Evolutionary conservation across 148 eudicot species (phyloP).

Genomic region (Camellia lanceoleosa): DNA sequence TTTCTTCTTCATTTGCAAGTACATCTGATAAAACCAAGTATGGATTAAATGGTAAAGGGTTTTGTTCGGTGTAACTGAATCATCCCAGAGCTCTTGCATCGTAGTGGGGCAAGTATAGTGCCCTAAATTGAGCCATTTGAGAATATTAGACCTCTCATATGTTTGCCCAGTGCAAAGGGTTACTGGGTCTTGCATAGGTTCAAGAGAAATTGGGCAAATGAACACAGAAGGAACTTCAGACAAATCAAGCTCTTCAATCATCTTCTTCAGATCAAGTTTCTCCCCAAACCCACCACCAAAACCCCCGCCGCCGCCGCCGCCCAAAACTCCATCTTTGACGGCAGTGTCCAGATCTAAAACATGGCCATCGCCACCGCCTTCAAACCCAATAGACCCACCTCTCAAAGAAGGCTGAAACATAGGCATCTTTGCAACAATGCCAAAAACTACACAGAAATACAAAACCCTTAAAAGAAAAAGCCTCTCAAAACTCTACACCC

Average conservation of each 20-base stretch:
- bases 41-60: slow-evolving; percentile 60
- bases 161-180: slow-evolving; percentile 90
- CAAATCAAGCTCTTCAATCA: slow-evolving; percentile 60
- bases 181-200: slow-evolving; percentile 89
- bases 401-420: slow-evolving; percentile 39
- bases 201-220: slow-evolving; percentile 83
- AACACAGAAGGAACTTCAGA: slow-evolving; percentile 64
- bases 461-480: background rate
- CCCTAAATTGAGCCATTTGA: slow-evolving; percentile 70
- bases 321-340: slow-evolving; percentile 63
- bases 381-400: slow-evolving; percentile 19
- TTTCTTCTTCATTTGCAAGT: slow-evolving; percentile 67
- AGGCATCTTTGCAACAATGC: slow-evolving; percentile 31
- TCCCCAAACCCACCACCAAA: slow-evolving; percentile 18
- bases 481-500: background rate
- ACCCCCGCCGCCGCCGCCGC: slow-evolving; percentile 27
- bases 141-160: slow-evolving; percentile 66
- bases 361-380: slow-evolving; percentile 53
- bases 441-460: too few species aligned
- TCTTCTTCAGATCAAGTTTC: slow-evolving; percentile 72
- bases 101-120: slow-evolving; percentile 85
- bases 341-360: slow-evolving; percentile 67
- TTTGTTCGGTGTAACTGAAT: slow-evolving; percentile 70
- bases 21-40: slow-evolving; percentile 70
- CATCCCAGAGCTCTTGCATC: slow-evolving; percentile 76